Evolutionary conservation across 306 rosid genomes (phyloP), one percentile per base, ranked within the genome.

Genomic region (Citrullus colocynthis): DNA sequence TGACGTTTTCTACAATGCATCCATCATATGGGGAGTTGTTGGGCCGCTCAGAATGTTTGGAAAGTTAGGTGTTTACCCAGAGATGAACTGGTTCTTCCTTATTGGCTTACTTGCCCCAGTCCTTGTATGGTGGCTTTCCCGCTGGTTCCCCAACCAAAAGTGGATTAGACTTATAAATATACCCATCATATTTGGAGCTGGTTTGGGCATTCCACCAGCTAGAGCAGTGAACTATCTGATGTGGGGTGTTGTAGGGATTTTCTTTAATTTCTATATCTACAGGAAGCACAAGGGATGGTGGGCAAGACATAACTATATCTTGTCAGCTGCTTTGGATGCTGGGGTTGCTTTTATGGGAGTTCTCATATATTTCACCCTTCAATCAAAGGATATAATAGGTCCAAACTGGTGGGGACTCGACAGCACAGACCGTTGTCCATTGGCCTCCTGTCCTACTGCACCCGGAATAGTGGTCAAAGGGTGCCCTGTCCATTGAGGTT

Each of bases 291-390:
- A 72, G 76, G 65, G 62, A 30, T 86, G 89, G 82, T 86, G 98
- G 98, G 93, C 90, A 5, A 76, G 92, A 24, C 91, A 93, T 57
- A 93, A 89, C 72, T 93, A 93, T 79, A 85, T 89, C 66, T 83
- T 91, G 5, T 89, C 97, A 5, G 97, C 95, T 44, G 95, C 85
- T 52, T 62, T 93, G 74, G 93, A 93, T 74, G 91, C 93, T 37
- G 92, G 97, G 0, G 80, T 89, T 76, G 96, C 98, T 76, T 89
- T 91, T 55, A 78, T 80, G 81, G 97, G 74, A 2, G 83, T 89
- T 14, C 11, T 86, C 16, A 78, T 93, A 16, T 91, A 86, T 83
- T 91, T 93, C 72, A 0, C 89, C 6, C 97, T 88, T 49, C 89
- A 85, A 80, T 42, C 65, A 7, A 78, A 81, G 34, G 48, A 60